phyloP scores from a whole-genome alignment of 169 alveolate species.

The Ichthyophthirius multifiliis region DNA sequence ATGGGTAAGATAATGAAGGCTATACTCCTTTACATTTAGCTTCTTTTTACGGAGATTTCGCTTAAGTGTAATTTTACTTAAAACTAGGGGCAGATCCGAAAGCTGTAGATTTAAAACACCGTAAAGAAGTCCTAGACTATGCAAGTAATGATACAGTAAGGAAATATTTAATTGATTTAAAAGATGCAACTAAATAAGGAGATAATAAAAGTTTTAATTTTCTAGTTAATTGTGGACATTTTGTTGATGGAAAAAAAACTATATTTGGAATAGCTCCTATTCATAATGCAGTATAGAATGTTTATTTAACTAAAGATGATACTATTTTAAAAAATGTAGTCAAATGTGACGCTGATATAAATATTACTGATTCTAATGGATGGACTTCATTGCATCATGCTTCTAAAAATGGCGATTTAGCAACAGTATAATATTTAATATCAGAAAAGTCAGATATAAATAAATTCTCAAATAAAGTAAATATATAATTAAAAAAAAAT shows the following conservation, averaged over 20 bases:
- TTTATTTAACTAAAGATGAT: conserved; percentile 28
- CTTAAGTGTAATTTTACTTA: conserved; percentile 37
- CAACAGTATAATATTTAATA: conserved; percentile 43
- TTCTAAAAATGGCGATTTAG: conserved; percentile 67
- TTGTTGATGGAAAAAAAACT: conserved; percentile 62
- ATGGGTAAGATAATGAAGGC: conserved; percentile 67
- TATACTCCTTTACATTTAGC: conserved; percentile 80
- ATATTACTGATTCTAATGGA: conserved; percentile 79
- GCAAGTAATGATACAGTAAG: conserved; percentile 74
- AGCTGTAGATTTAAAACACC: conserved; percentile 11
- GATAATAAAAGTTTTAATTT: conserved; percentile 65
- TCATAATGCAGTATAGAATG: conserved; percentile 67
- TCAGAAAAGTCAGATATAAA: conserved; percentile 57
- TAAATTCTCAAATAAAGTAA: conserved; percentile 41
- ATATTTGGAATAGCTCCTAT: conserved; percentile 82
- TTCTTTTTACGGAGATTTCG: conserved; percentile 74
- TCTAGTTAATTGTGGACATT: conserved; percentile 73
- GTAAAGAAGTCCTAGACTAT: conserved; percentile 41
- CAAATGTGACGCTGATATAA: conserved; percentile 71
- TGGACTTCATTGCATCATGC: conserved; percentile 88
- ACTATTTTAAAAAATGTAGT: conserved; percentile 60
- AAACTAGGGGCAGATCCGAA: conserved; percentile 58
- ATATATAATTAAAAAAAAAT: no score
- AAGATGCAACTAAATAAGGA: conserved; percentile 75
- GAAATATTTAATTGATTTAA: conserved; percentile 69